Percentiles rank a stretch among this genome's conserved stretches.
Evolutionary conservation across 169 alveolate species (phyloP).

Genomic region (Cryptosporidium tyzzeri): DNA sequence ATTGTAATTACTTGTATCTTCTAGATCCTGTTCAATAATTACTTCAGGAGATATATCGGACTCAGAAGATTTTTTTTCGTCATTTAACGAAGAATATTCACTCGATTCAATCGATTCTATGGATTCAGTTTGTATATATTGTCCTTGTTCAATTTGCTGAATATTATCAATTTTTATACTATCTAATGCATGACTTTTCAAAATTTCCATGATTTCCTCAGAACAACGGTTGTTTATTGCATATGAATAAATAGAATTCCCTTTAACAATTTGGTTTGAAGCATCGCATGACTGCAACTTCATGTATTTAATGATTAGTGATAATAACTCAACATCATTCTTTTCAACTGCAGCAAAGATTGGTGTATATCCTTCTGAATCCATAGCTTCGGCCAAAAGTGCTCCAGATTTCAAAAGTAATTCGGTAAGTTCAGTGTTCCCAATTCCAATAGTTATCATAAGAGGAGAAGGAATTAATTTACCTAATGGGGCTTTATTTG

Average conservation of each 20-base stretch:
- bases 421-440: slow-evolving; percentile 39
- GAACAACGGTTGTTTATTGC: slow-evolving; percentile 34
- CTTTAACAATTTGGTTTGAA: slow-evolving; percentile 33
- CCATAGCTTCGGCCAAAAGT: slow-evolving; percentile 17
- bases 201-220: slow-evolving; percentile 19
- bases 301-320: slow-evolving; percentile 19
- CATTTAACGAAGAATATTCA: not conserved
- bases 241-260: slow-evolving; percentile 37
- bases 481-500: slow-evolving; percentile 37
- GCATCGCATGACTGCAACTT: slow-evolving; percentile 31
- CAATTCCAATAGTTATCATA: slow-evolving; percentile 50
- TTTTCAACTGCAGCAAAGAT: slow-evolving; percentile 46
- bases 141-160: not conserved
- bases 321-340: slow-evolving; percentile 40
- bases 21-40: slow-evolving; percentile 28
- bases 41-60: not conserved
- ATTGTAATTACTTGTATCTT: slow-evolving; percentile 2
- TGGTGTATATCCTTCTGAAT: slow-evolving; percentile 70
- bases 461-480: slow-evolving; percentile 36
- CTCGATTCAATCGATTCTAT: slow-evolving; percentile 16
- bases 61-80: not conserved
- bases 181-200: slow-evolving; percentile 46
- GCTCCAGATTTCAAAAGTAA: slow-evolving; percentile 60
- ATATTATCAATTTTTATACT: slow-evolving; percentile 4
- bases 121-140: not conserved